Evolutionary conservation across 2,329 filamentous ascomycete genomes (phyloP), one percentile per base, ranked within the genome.

Genomic region (Aspergillus versicolor): DNA sequence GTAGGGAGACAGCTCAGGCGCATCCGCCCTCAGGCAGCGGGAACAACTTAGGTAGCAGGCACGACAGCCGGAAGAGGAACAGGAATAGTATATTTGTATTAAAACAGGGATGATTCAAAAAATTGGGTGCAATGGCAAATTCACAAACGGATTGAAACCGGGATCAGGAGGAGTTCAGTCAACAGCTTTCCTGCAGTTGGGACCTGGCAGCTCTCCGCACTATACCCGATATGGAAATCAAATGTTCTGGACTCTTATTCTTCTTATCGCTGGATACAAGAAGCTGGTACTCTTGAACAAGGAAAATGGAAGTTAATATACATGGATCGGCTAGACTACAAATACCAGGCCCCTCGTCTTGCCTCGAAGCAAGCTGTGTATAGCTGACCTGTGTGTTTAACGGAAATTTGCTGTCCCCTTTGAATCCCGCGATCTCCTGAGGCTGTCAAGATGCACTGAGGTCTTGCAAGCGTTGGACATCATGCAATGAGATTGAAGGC

Each of bases 1-100:
- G 64, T 64, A 66, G 67, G 68, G 66, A 67, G 66, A 58, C 62
- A 64, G 63, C 62, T 67, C 65, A 63, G 66, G 65, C 70, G 68
- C 69, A 72, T 70, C 59, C 52, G 56, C 58, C 55, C 52, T 46
- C 52, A 52, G 57, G 56, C 46, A 54, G 54, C 46, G 24, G n/a
- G 37, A 58, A 48, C 45, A 50, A 42, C 47, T 9, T 30, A 30
- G 27, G 27, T 42, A 41, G 52, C 37, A 38, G 54, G 46, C 47
- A 13, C 54, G 38, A 57, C 38, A 30, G 46, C 52, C 24, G 19
- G 22, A 41, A 13, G 32, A 32, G 15, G 21, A 34, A 42, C 17
- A 5, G 38, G 27, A 11, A 24, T 13, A 17, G 24, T 17, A n/a
- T 30, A 13, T 42, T 37, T 30, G 15, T 34, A 12, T 7, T 19